phyloP scores from a whole-genome alignment of 1,284 basidiomycete genomes.

The Golubevia sp. region DNA sequence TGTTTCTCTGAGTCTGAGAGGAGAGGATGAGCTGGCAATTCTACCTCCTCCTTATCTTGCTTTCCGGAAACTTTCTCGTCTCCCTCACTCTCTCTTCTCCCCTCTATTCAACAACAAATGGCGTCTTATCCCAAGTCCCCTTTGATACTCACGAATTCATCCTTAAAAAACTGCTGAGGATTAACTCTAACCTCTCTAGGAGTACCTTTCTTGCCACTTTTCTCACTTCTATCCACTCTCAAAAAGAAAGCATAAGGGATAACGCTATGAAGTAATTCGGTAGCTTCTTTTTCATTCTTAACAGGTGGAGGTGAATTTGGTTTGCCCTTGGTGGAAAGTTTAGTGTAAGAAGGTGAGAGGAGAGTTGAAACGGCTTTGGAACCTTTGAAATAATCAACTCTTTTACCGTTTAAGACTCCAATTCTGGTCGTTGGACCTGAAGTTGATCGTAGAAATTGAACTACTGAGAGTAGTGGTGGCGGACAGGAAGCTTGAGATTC shows the following conservation, averaged over 20 bases:
- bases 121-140: too few species aligned
- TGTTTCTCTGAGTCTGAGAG: too few species aligned
- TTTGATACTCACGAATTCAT: constrained; percentile 27
- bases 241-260: constrained; percentile 70
- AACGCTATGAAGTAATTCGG: constrained; percentile 71
- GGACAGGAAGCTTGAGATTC: constrained; percentile 68
- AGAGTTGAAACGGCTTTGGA: constrained; percentile 77
- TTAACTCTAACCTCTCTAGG: constrained; percentile 82
- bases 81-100: too few species aligned
- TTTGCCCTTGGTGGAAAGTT: constrained; percentile 81
- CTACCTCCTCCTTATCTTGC: too few species aligned
- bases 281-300: constrained; percentile 77
- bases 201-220: constrained; percentile 67
- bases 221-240: constrained; percentile 45
- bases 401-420: constrained; percentile 89
- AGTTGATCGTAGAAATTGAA: constrained; percentile 81
- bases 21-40: too few species aligned
- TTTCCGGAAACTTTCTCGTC: too few species aligned
- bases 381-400: constrained; percentile 95
- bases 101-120: too few species aligned
- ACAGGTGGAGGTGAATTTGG: constrained; percentile 62
- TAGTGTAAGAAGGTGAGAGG: constrained; percentile 85
- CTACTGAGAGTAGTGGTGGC: constrained; percentile 76
- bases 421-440: constrained; percentile 86
- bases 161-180: constrained; percentile 71